phyloP scores from a whole-genome alignment of 1,139 yeast genomes.

The Kluyveromyces marxianus region DNA sequence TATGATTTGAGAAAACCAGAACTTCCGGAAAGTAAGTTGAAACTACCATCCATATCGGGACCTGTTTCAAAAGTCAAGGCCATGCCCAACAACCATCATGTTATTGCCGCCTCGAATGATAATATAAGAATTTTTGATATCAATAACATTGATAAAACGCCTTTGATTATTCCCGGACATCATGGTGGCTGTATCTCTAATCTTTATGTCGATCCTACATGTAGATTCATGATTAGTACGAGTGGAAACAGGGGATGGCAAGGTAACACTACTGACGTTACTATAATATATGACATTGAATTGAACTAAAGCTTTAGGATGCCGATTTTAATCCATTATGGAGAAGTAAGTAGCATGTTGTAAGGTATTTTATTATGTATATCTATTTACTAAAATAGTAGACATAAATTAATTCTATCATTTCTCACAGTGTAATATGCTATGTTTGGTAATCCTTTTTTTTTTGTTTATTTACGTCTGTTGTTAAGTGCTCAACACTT shows the following conservation, averaged over 20 bases:
- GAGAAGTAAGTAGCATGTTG: no score
- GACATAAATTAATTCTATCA: not conserved
- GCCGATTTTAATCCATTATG: no score
- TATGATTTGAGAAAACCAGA: conserved; percentile 59
- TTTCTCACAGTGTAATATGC: no score
- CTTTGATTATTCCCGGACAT: conserved; percentile 54
- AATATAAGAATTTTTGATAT: conserved; percentile 82
- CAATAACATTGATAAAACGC: conserved; percentile 34
- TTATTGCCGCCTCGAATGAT: conserved; percentile 84
- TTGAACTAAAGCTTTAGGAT: conserved; percentile 12
- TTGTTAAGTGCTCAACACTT: not conserved
- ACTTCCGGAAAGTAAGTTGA: conserved; percentile 50
- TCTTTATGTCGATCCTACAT: conserved; percentile 73
- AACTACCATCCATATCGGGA: conserved; percentile 84
- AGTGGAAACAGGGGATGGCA: conserved; percentile 98
- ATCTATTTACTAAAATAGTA: not conserved
- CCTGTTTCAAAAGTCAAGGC: conserved; percentile 78
- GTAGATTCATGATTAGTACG: conserved; percentile 80
- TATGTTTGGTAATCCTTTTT: no score
- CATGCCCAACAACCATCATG: conserved; percentile 71
- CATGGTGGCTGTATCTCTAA: conserved; percentile 64
- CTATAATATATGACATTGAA: conserved; percentile 68
- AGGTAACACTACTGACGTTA: conserved; percentile 69
- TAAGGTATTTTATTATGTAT: not conserved
- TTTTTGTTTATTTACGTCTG: not conserved